Evolutionary conservation across 306 rosid species (phyloP).

Genomic region (Oxytropis ochrocephala): DNA sequence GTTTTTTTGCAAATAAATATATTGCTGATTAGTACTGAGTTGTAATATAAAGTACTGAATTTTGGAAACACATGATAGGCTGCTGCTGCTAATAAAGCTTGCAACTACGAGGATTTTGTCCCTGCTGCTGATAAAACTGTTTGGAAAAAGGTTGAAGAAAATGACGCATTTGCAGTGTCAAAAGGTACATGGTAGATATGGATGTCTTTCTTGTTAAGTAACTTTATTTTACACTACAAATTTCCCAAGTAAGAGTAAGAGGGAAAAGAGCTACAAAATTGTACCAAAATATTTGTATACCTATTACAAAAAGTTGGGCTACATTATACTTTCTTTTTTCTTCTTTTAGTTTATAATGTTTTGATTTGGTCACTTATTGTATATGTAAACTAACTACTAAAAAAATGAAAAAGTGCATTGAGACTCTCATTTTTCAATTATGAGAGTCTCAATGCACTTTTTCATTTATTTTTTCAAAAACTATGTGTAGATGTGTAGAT

Average conservation of each 20-base stretch:
- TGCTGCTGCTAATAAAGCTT: constrained; percentile 9
- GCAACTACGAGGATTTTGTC: constrained; percentile 27
- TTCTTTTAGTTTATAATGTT: too few relatives aligned
- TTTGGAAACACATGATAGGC: constrained; percentile 30
- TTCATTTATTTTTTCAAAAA: too few relatives aligned
- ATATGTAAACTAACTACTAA: not conserved
- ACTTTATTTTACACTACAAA: not conserved
- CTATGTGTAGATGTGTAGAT: too few relatives aligned
- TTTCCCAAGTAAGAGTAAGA: too few relatives aligned
- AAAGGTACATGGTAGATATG: constrained; percentile 35
- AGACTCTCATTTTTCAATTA: too few relatives aligned
- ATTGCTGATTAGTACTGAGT: not conserved
- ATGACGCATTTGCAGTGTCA: constrained; percentile 22
- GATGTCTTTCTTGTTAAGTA: not conserved
- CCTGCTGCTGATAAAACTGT: constrained; percentile 36
- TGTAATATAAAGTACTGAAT: constrained; percentile 19
- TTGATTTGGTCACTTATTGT: too few relatives aligned
- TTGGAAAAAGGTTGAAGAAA: constrained; percentile 39
- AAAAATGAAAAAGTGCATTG: not conserved
- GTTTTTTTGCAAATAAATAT: not conserved
- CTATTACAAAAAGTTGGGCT: too few relatives aligned
- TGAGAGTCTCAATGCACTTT: too few relatives aligned
- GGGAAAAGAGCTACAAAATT: too few relatives aligned
- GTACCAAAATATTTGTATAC: not conserved
- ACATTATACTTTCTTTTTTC: too few relatives aligned